These are phyloP conservation scores for Kandelia obovata DNA, from an alignment of 345 rosid species.

Conservation along the genomic window DNA sequence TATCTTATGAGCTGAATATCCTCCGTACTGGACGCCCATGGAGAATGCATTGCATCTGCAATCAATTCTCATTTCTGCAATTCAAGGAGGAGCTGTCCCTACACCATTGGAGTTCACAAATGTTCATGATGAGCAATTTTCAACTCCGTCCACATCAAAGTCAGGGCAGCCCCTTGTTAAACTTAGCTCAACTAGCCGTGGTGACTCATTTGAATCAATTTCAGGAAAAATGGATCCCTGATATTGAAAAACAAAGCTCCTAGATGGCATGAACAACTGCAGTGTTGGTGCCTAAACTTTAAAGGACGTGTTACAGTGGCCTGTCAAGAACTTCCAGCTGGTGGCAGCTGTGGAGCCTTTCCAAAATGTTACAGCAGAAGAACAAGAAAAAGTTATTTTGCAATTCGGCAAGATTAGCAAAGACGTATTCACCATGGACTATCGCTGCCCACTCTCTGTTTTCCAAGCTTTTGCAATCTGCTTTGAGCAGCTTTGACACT, in stretches of 20 bases:
- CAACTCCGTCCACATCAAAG: slow-evolving; percentile 24
- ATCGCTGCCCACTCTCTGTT: slow-evolving; percentile 82
- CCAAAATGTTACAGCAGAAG: slow-evolving; percentile 51
- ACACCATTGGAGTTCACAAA: slow-evolving; percentile 44
- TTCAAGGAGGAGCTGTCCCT: slow-evolving; percentile 56
- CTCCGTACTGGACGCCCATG: slow-evolving; percentile 86
- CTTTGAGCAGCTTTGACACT: slow-evolving; percentile 89
- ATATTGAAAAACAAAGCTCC: slow-evolving; percentile 82
- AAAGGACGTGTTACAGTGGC: slow-evolving; percentile 92
- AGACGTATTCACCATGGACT: slow-evolving; percentile 95
- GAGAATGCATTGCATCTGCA: slow-evolving; percentile 78
- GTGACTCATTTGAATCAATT: slow-evolving; percentile 17
- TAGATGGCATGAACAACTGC: slow-evolving; percentile 95
- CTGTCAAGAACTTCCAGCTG: slow-evolving; percentile 84
- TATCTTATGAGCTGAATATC: slow-evolving; percentile 73
- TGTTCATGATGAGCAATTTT: slow-evolving; percentile 16
- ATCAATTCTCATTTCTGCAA: slow-evolving; percentile 53
- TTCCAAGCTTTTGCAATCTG: slow-evolving; percentile 95
- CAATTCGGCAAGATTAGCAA: slow-evolving; percentile 91
- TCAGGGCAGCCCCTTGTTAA: slow-evolving; percentile 37
- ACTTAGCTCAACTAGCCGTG: slow-evolving; percentile 35
- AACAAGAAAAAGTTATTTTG: slow-evolving; percentile 68
- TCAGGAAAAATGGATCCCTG: slow-evolving; percentile 29
- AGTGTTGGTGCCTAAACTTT: slow-evolving; percentile 91
- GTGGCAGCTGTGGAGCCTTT: slow-evolving; percentile 56